Percentiles rank a stretch among this genome's conserved stretches.
phyloP scores from a whole-genome alignment of 164 flowering plant genomes.

The Amborella trichopoda region DNA sequence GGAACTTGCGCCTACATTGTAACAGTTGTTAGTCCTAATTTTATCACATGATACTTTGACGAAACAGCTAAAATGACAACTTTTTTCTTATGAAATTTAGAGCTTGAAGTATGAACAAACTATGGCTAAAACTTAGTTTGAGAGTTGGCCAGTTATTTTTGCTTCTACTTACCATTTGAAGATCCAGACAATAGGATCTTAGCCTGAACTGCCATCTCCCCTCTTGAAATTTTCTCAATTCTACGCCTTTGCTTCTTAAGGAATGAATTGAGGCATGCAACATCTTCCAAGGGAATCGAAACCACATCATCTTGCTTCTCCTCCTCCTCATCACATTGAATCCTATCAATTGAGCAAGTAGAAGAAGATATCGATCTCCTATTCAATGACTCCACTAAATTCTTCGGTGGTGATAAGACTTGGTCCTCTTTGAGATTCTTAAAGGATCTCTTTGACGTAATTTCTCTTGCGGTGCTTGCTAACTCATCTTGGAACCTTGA shows the following conservation, averaged over 20 bases:
- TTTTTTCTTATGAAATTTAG: too few species aligned
- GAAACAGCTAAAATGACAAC: too few species aligned
- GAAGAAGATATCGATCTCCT: conserved; percentile 41
- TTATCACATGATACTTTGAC: too few species aligned
- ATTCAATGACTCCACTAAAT: conserved; percentile 26
- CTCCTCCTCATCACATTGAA: background rate
- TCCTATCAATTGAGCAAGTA: conserved; percentile 31
- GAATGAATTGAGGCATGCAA: conserved; percentile 31
- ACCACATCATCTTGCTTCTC: too few species aligned
- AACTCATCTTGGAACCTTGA: conserved; percentile 47
- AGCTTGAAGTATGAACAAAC: too few species aligned
- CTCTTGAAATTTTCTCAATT: conserved; percentile 25
- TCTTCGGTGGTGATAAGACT: conserved; percentile 41
- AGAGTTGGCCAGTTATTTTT: too few species aligned
- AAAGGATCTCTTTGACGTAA: conserved; percentile 21
- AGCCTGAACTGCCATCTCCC: conserved; percentile 30
- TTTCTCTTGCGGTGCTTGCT: too few species aligned
- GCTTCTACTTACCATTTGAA: conserved; percentile 58
- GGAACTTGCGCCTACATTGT: conserved; percentile 51
- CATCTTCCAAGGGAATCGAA: too few species aligned
- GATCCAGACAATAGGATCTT: conserved; percentile 53
- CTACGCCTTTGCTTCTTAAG: conserved; percentile 40
- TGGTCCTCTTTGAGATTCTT: conserved; percentile 13
- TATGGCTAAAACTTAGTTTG: too few species aligned
- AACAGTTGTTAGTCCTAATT: too few species aligned